A percentile compares a stretch with the other conserved stretches of the same genome.
phyloP scores from a whole-genome alignment of 805 yeast species.

The Ogataea paradorogensis region DNA sequence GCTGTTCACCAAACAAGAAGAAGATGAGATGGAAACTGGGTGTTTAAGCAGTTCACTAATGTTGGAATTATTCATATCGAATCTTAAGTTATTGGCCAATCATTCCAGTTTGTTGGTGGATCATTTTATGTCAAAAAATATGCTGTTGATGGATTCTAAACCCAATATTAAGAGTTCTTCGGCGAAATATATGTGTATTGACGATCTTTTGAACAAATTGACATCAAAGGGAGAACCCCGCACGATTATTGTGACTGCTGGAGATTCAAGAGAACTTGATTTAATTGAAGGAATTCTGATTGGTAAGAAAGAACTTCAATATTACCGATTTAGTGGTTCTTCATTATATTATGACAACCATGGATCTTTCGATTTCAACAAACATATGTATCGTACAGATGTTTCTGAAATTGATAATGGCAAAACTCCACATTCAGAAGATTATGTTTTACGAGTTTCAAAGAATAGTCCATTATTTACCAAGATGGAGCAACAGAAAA shows the following conservation, averaged over 20 bases:
- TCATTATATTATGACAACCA: constrained; percentile 41
- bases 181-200: constrained; percentile 57
- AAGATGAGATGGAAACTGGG: constrained; percentile 1
- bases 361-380: constrained; percentile 31
- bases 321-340: constrained; percentile 65
- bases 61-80: constrained; percentile 43
- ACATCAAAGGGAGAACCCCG: constrained; percentile 23
- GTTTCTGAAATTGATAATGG: constrained; percentile 4
- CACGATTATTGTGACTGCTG: constrained; percentile 50
- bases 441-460: constrained; percentile 31
- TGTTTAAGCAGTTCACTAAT: constrained; percentile 31
- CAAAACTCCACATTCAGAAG: constrained; percentile 21
- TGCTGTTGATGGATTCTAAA: constrained; percentile 63
- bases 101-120: constrained; percentile 74
- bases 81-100: constrained; percentile 48
- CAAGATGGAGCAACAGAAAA: constrained; percentile 17
- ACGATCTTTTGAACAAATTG: constrained; percentile 42
- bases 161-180: constrained; percentile 51
- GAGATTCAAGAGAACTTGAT: constrained; percentile 67
- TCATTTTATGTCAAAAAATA: constrained; percentile 71
- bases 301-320: constrained; percentile 62
- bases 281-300: constrained; percentile 71
- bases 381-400: not conserved
- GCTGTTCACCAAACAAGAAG: constrained; percentile 6
- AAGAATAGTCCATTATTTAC: constrained; percentile 29